These are phyloP conservation scores for Aspergillus versicolor DNA, from an alignment of 2,329 filamentous ascomycete genomes.

Conservation along the genomic window DNA sequence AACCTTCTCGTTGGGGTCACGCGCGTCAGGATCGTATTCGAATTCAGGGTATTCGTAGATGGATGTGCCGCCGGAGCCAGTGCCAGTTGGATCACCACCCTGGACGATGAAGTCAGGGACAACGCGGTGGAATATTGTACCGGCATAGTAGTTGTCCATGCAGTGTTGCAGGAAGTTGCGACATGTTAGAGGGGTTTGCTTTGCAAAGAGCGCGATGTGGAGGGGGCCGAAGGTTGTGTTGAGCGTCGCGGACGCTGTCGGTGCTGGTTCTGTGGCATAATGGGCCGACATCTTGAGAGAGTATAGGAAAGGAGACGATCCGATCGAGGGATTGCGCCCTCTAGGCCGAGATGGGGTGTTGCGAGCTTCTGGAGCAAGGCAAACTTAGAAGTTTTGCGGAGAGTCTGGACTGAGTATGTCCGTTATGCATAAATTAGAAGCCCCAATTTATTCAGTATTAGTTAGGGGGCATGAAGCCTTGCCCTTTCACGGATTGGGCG, in stretches of 20 bases:
- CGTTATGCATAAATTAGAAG: not conserved
- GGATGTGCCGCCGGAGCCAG: conserved; percentile 84
- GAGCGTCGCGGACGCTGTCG: conserved; percentile 86
- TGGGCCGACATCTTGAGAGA: conserved; percentile 71
- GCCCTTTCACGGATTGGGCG: not conserved
- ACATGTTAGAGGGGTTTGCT: conserved; percentile 85
- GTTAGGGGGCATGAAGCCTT: not conserved
- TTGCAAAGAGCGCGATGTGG: conserved; percentile 88
- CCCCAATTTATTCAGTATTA: not conserved
- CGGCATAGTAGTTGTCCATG: conserved; percentile 91
- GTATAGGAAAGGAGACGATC: not conserved
- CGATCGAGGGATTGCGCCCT: not conserved
- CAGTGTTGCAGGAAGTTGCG: conserved; percentile 96
- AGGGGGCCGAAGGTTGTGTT: conserved; percentile 89
- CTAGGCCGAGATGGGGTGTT: not conserved
- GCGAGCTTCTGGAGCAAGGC: not conserved
- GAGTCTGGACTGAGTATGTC: not conserved
- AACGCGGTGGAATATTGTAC: conserved; percentile 90
- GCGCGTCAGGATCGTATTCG: conserved; percentile 53
- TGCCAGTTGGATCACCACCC: conserved; percentile 91
- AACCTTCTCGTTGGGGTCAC: conserved; percentile 53
- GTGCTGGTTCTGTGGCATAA: conserved; percentile 93
- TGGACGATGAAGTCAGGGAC: conserved; percentile 91
- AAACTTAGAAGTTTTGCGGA: not conserved
- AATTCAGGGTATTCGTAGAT: conserved; percentile 74